These are phyloP conservation scores for Cudoniella acicularis DNA, from an alignment of 495 filamentous ascomycete species.

Conservation along the genomic window DNA sequence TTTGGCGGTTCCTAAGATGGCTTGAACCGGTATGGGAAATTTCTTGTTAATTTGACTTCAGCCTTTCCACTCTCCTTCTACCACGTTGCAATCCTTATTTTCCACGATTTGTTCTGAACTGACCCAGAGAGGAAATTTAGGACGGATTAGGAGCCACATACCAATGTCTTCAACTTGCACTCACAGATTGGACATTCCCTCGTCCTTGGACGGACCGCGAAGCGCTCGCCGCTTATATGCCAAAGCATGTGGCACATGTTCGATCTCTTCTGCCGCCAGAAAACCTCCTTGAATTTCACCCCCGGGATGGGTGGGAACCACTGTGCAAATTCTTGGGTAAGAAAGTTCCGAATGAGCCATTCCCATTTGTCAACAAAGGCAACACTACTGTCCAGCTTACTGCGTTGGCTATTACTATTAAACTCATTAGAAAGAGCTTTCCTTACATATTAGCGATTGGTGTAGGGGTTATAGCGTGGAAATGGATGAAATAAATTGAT, in stretches of 20 bases:
- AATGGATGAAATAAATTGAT: not conserved
- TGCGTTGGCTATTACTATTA: not conserved
- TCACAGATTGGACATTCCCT: conserved; percentile 7
- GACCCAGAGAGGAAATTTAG: too few species aligned
- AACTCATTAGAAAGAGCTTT: not conserved
- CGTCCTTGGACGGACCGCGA: conserved; percentile 15
- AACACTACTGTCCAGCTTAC: not conserved
- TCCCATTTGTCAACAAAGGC: conserved; percentile 29
- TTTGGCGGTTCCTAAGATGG: not conserved
- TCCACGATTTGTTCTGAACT: too few species aligned
- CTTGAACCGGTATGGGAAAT: conserved; percentile 24
- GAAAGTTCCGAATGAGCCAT: conserved; percentile 21
- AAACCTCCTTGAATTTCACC: conserved; percentile 15
- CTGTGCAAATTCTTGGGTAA: conserved; percentile 26
- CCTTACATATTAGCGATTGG: not conserved
- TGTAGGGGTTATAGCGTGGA: not conserved
- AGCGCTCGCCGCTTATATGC: conserved; percentile 26
- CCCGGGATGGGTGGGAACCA: conserved; percentile 28
- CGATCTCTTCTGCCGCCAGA: conserved; percentile 9
- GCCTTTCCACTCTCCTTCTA: too few species aligned
- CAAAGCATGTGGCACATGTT: conserved; percentile 3
- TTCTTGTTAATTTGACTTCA: too few species aligned
- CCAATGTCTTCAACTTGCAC: not conserved
- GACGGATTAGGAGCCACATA: too few species aligned
- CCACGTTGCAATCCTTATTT: too few species aligned